A percentile compares a stretch with the other conserved stretches of the same genome.
Evolutionary conservation across 1,284 basidiomycete species (phyloP).

Genomic region (Afroboletus lepidellus): DNA sequence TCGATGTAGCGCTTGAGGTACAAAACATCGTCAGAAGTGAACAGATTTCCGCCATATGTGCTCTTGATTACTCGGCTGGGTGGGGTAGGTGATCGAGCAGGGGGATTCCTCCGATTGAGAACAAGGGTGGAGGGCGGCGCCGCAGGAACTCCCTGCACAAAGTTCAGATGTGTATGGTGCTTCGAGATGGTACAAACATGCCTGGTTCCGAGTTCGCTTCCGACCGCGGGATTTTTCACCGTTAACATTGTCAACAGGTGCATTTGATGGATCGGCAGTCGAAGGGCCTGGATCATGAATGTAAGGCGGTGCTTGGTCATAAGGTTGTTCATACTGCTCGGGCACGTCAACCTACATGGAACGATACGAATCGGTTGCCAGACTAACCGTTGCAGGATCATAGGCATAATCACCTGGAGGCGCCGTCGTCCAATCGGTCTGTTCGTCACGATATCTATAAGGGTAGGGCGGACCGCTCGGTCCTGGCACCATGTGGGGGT

Average conservation of each 20-base stretch:
- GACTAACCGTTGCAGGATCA: conserved; percentile 45
- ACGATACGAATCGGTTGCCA: conserved; percentile 1
- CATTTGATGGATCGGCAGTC: conserved; percentile 31
- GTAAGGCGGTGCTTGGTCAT: conserved; percentile 45
- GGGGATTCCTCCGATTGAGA: conserved; percentile 56
- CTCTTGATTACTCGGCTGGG: conserved; percentile 80
- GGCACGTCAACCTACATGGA: conserved; percentile 5
- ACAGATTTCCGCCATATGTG: conserved; percentile 80
- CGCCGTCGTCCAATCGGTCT: conserved; percentile 45
- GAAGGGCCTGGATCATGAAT: conserved; percentile 52
- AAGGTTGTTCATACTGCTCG: conserved; percentile 42
- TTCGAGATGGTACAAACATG: conserved; percentile 23
- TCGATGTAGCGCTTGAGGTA: conserved; percentile 84
- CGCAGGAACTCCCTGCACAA: conserved; percentile 50
- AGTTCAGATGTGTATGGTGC: conserved; percentile 8
- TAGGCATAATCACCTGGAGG: conserved; percentile 54
- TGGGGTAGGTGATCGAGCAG: conserved; percentile 76
- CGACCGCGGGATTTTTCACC: conserved; percentile 53
- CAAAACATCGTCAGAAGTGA: conserved; percentile 73
- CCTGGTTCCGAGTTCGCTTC: conserved; percentile 61
- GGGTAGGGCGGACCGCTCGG: conserved; percentile 45
- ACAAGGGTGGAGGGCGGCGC: conserved; percentile 64
- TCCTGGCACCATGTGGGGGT: conserved; percentile 44
- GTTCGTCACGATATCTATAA: conserved; percentile 61
- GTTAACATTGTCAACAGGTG: conserved; percentile 21